A percentile compares a stretch with the other conserved stretches of the same genome.
phyloP scores from a whole-genome alignment of 305 asterid genomes.

The Ilex paraguariensis region DNA sequence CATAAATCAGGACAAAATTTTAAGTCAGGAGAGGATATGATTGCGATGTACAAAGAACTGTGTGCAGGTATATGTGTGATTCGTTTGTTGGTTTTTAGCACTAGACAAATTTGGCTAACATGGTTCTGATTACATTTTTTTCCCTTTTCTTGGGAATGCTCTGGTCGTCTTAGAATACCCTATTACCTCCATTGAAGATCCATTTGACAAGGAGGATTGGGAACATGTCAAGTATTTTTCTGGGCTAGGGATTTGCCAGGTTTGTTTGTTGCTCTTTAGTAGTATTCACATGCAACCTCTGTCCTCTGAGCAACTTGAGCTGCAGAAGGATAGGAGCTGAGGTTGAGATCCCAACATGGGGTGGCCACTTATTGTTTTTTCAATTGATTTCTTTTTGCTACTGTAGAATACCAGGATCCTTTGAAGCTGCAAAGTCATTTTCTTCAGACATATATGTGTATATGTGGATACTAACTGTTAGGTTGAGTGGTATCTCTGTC shows the following conservation, averaged over 20 bases:
- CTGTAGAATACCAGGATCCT: too few relatives aligned
- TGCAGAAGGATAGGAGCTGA: background rate
- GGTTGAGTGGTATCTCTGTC: too few relatives aligned
- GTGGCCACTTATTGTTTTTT: too few relatives aligned
- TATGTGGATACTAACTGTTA: too few relatives aligned
- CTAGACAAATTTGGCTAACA: too few relatives aligned
- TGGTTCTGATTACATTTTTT: background rate
- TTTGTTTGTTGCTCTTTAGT: conserved; percentile 30
- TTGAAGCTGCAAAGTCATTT: too few relatives aligned
- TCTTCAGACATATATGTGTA: too few relatives aligned
- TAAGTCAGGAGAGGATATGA: conserved; percentile 95
- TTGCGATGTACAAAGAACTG: conserved; percentile 76
- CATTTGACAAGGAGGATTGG: conserved; percentile 99
- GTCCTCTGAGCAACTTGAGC: conserved; percentile 1
- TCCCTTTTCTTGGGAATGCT: conserved; percentile 5
- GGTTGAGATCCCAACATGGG: background rate
- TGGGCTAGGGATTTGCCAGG: conserved; percentile 89
- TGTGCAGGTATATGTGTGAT: conserved; percentile 55
- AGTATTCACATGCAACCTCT: conserved; percentile 7
- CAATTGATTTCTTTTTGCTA: too few relatives aligned
- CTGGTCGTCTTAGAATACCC: conserved; percentile 60
- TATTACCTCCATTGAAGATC: conserved; percentile 90
- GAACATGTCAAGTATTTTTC: conserved; percentile 77
- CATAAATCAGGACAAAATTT: conserved; percentile 81
- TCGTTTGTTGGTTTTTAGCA: background rate